Evolutionary conservation across 306 rosid genomes (phyloP), one percentile per base, ranked within the genome.

Genomic region (Biancaea sappan): DNA sequence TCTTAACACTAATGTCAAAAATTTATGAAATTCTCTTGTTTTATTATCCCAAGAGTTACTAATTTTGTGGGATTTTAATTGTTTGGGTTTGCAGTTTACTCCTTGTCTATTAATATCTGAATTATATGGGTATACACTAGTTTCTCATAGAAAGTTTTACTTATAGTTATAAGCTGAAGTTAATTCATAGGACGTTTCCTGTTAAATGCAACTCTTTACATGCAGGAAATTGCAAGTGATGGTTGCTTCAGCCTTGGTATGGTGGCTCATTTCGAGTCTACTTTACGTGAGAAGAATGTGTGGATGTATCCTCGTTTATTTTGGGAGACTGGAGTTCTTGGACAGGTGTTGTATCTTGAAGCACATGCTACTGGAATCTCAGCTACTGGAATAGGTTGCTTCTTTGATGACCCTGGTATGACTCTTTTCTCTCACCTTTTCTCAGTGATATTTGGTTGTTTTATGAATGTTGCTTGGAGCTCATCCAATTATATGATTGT

Each of bases 341-440:
- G 98, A 76, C 97, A 94, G 84, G 96, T 94, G 75, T 67, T 94
- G 86, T 94, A 94, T 81, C 91, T 94, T 34, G 98, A 94, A 82
- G 87, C 98, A 14, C 96, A 94, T 80, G 97, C 97, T 26, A 37
- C 87, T 68, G 96, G 92, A 68, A 79, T 94, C 83, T 91, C 98
- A 50, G 98, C 98, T 48, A 94, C 98, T 19, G 98, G 98, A 84
- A 94, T 94, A 72, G 97, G 98, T 72, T 94, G 98, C 86, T 94
- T 86, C 88, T 91, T 94, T 71, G 98, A 94, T 75, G 95, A 91
- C 79, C 90, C 91, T 59, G 96, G 98, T 94, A 88, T 26, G 56
- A 24, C 75, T 77, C 66, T 48, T 62, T 74, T 31, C 62, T 56
- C 60, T 71, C 8, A 9, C 60, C 13, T 28, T 70, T 51, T 22